Base-by-base conservation (phyloP, 2,329 filamentous ascomycete genomes). In the Rhytidhysteron rufulum region DNA sequence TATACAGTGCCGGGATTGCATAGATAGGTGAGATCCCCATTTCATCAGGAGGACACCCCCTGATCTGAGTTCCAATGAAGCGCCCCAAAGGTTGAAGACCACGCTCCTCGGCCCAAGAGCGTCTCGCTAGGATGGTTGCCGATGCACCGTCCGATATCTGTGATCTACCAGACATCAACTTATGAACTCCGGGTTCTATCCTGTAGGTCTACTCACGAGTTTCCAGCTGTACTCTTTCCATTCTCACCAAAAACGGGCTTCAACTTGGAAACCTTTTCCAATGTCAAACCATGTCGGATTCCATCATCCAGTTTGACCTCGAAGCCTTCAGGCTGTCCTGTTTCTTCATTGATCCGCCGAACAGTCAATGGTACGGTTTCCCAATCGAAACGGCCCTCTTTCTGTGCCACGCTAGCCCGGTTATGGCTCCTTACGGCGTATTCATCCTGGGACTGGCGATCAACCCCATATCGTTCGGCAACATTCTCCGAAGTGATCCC, bases 401-500 rank as follows among this genome's bases (percentile, higher is more conserved):
- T 94, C 69, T 97, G 91, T 1, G 91, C 89, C 32, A 66, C 73
- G 73, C 96, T 93, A 27, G 91, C 93, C 37, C 89, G 79, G 48
- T 80, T 80, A 73, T 90, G 97, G 40, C 85, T 91, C 71, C 90
- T 86, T 13, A 87, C 86, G 0, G 91, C 88, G 63, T 85, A 97
- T 53, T 79, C 74, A 66, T 98, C 93, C 70, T 97, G 86, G 58
- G 73, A 70, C 59, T 88, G 82, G 46, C 93, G 80, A 4, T 80
- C 72, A 58, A 97, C 81, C 54, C 83, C 78, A 64, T 96, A 97
- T 70, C 96, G 90, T 39, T 81, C 79, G 52, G 85, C 88, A 16
- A 98, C 88, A 61, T 96, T 97, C 74, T 98, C 91, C 43, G 85
- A 91, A 2, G 93, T 97, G 78, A 95, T 93, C n/a, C 93, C 91